A percentile compares a stretch with the other conserved stretches of the same genome.
These are phyloP conservation scores for Gossypium ekmanianum DNA, from an alignment of 345 rosid genomes.

Conservation along the genomic window DNA sequence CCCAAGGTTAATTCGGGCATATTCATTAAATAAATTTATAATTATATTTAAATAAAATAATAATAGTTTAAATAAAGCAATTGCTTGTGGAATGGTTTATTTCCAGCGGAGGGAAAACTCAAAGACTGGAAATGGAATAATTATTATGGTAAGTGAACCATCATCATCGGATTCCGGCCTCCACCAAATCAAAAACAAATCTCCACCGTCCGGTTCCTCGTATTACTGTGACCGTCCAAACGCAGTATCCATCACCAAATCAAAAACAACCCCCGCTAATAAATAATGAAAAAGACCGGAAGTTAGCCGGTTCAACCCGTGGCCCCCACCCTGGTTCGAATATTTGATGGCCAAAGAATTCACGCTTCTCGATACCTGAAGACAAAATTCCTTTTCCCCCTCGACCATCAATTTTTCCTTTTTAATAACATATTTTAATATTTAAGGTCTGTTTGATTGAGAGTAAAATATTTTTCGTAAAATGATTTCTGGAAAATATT, in stretches of 20 bases:
- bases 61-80: not conserved
- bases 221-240: conserved; percentile 17
- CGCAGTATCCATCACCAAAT: not conserved
- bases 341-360: conserved; percentile 43
- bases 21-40: not conserved
- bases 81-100: conserved; percentile 16
- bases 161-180: conserved; percentile 16
- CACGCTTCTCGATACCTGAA: conserved; percentile 34
- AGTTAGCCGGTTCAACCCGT: not conserved
- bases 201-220: conserved; percentile 18
- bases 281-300: not conserved
- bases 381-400: conserved; percentile 39
- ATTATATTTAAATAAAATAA: not conserved
- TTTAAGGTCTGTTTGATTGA: not conserved
- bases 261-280: not conserved
- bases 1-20: too few relatives aligned
- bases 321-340: conserved; percentile 22
- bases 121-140: not conserved
- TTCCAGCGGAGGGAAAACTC: not conserved
- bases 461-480: too few relatives aligned
- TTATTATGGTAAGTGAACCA: conserved; percentile 24
- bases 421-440: not conserved
- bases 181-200: conserved; percentile 21
- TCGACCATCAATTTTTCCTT: conserved; percentile 17
- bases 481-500: too few relatives aligned